These are phyloP conservation scores for Hansenula lynferdii DNA, from an alignment of 1,139 yeast species.

Conservation along the genomic window DNA sequence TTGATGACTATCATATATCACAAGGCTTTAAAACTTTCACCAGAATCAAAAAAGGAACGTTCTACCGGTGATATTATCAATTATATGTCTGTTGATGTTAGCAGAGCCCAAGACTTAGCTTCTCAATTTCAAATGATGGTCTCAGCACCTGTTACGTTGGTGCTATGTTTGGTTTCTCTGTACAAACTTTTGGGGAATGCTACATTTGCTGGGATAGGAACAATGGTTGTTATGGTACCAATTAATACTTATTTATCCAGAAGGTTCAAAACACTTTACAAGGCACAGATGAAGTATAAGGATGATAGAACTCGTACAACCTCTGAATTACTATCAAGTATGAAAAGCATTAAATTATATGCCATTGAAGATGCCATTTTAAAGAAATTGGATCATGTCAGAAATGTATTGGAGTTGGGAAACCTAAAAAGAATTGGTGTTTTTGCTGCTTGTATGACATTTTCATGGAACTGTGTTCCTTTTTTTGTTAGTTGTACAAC, in stretches of 20 bases:
- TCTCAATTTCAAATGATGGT: slow-evolving; percentile 49
- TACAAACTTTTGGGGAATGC: slow-evolving; percentile 58
- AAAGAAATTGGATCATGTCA: slow-evolving; percentile 39
- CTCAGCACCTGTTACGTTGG: slow-evolving; percentile 55
- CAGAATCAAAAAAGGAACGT: slow-evolving; percentile 38
- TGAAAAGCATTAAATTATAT: slow-evolving; percentile 66
- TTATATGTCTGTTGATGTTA: slow-evolving; percentile 55
- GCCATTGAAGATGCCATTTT: slow-evolving; percentile 73
- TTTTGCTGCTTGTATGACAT: slow-evolving; percentile 42
- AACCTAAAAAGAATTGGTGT: slow-evolving; percentile 42
- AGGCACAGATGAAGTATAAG: slow-evolving; percentile 62
- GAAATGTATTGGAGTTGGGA: slow-evolving; percentile 48
- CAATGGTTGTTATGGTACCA: slow-evolving; percentile 55
- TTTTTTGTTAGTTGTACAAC: slow-evolving; percentile 61
- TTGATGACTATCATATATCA: slow-evolving; percentile 45
- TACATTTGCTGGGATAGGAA: slow-evolving; percentile 51
- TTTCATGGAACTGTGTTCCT: slow-evolving; percentile 65
- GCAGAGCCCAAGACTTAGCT: slow-evolving; percentile 47
- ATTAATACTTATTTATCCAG: slow-evolving; percentile 47
- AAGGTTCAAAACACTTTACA: slow-evolving; percentile 42
- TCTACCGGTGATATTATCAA: slow-evolving; percentile 57
- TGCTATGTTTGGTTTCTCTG: slow-evolving; percentile 49
- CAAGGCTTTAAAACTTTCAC: slow-evolving; percentile 44
- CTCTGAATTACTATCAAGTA: slow-evolving; percentile 56
- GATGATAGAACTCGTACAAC: slow-evolving; percentile 55